These are phyloP conservation scores for Ricinus communis DNA, from an alignment of 345 rosid species.

Conservation along the genomic window DNA sequence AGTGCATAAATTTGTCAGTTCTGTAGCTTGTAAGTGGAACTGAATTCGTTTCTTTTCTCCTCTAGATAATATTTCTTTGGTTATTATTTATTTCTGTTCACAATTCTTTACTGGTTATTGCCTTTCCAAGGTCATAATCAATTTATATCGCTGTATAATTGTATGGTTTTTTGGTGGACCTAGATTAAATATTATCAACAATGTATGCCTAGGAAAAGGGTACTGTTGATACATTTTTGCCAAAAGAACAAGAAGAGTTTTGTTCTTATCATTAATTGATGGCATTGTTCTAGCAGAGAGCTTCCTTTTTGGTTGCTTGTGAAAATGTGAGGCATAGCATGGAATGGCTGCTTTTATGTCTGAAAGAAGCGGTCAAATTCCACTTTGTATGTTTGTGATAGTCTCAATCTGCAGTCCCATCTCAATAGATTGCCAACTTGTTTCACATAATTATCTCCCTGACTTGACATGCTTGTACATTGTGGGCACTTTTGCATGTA, in stretches of 20 bases:
- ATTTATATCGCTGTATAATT: neutral
- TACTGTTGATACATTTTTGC: neutral
- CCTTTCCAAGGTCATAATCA: neutral
- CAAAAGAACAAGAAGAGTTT: neutral
- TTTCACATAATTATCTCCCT: neutral
- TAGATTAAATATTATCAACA: neutral
- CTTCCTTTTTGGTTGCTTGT: too few species aligned
- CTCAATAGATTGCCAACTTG: neutral
- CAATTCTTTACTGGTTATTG: neutral
- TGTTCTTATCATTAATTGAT: neutral
- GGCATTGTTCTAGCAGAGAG: too few species aligned
- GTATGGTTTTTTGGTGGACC: too few species aligned
- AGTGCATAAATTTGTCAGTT: neutral
- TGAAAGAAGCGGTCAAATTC: neutral
- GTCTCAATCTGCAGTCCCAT: neutral
- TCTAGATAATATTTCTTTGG: too few species aligned
- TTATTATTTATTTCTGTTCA: neutral
- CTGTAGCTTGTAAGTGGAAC: neutral
- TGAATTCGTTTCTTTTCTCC: too few species aligned
- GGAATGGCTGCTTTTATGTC: too few species aligned
- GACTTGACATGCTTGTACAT: neutral
- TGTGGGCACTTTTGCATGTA: too few species aligned
- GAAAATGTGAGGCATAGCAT: too few species aligned
- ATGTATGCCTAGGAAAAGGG: neutral
- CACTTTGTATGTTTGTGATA: neutral